A percentile compares a stretch with the other conserved stretches of the same genome.
These are phyloP conservation scores for Boletus vermiculosoides DNA, from an alignment of 768 basidiomycete genomes.

Conservation along the genomic window DNA sequence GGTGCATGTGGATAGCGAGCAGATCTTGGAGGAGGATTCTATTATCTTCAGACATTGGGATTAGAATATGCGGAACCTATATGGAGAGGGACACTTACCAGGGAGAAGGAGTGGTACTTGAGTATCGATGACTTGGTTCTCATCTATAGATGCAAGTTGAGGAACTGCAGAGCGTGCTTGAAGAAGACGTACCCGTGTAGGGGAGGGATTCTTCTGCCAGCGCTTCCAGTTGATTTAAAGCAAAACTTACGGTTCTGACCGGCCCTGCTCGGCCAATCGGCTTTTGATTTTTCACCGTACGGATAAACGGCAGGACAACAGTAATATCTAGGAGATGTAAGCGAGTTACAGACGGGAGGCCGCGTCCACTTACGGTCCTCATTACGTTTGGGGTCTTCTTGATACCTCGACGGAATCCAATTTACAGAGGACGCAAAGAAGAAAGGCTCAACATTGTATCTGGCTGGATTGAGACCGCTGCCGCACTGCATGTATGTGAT, in stretches of 20 bases:
- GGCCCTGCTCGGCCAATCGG: slow-evolving; percentile 18
- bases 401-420: slow-evolving; percentile 67
- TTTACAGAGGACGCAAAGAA: slow-evolving; percentile 62
- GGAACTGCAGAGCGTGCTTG: not conserved
- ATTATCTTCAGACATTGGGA: slow-evolving; percentile 7
- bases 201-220: slow-evolving; percentile 1
- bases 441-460: slow-evolving; percentile 62
- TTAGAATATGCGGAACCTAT: not conserved
- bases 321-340: slow-evolving; percentile 48
- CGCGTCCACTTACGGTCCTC: slow-evolving; percentile 48
- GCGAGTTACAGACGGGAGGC: slow-evolving; percentile 25
- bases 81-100: slow-evolving; percentile 24
- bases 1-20: slow-evolving; percentile 53
- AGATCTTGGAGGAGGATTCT: slow-evolving; percentile 41
- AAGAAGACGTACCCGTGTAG: slow-evolving; percentile 15
- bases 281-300: slow-evolving; percentile 34
- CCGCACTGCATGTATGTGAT: not conserved
- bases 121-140: slow-evolving; percentile 45
- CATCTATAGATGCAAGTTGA: slow-evolving; percentile 13
- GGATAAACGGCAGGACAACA: slow-evolving; percentile 52
- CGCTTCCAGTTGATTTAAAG: not conserved
- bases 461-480: slow-evolving; percentile 8
- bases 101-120: slow-evolving; percentile 45
- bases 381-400: slow-evolving; percentile 44
- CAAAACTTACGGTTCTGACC: slow-evolving; percentile 13